Evolutionary conservation across 257 asterid species (phyloP).

Genomic region (Agastache rugosa): DNA sequence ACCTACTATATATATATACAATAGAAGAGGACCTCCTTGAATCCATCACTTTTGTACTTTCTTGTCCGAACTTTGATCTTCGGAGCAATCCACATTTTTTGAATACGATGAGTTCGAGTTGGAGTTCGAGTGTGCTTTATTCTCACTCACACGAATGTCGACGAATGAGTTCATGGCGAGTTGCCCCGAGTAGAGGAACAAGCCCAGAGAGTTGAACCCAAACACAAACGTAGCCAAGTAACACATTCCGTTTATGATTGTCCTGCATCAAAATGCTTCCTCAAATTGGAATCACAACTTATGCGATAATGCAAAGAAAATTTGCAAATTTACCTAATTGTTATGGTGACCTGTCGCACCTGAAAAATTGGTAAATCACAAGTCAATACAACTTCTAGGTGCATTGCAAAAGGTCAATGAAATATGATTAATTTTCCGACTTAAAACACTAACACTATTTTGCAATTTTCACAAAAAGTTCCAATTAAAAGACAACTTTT

Average conservation of each 20-base stretch:
- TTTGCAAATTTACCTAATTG: conserved; percentile 56
- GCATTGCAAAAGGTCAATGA: neutral
- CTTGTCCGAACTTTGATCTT: conserved; percentile 38
- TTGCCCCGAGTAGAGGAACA: conserved; percentile 76
- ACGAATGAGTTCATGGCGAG: conserved; percentile 62
- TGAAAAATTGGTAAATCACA: conserved; percentile 30
- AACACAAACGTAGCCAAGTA: conserved; percentile 89
- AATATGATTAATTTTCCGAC: too few species aligned
- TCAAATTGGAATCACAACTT: neutral
- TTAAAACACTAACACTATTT: too few species aligned
- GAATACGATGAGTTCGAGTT: conserved; percentile 39
- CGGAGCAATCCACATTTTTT: conserved; percentile 29
- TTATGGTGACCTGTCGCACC: conserved; percentile 84
- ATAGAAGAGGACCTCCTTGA: neutral
- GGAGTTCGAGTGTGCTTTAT: conserved; percentile 34
- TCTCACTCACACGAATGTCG: conserved; percentile 43
- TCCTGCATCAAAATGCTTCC: conserved; percentile 52
- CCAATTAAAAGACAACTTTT: too few species aligned
- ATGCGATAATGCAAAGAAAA: neutral
- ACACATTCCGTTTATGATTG: conserved; percentile 77
- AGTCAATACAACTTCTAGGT: neutral
- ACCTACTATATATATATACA: neutral
- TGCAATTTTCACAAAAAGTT: too few species aligned
- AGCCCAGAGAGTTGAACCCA: conserved; percentile 74
- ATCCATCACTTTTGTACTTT: neutral